Evolutionary conservation across 768 basidiomycete genomes (phyloP).

Genomic region (Astraeus odoratus): DNA sequence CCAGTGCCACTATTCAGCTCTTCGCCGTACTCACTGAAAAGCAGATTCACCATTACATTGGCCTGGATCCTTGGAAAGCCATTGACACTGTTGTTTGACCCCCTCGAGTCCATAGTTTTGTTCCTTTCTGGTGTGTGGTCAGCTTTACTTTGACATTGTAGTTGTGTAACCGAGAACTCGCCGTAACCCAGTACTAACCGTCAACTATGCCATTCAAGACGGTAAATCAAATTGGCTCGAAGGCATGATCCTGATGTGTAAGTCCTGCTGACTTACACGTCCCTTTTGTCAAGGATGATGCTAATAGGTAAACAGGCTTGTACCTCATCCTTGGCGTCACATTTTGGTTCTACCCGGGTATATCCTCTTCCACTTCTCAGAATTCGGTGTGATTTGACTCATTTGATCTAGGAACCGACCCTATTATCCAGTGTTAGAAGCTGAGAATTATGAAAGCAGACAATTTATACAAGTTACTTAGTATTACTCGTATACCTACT

Average conservation of each 20-base stretch:
- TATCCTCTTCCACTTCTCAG: conserved; percentile 5
- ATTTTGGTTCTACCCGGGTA: conserved; percentile 49
- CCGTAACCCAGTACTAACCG: conserved; percentile 54
- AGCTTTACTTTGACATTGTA: background rate
- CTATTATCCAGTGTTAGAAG: too few relatives aligned
- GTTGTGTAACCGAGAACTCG: background rate
- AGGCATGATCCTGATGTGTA: conserved; percentile 71
- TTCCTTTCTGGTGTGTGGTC: conserved; percentile 17
- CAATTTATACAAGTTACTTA: too few relatives aligned
- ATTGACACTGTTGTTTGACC: conserved; percentile 77
- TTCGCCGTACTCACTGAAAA: conserved; percentile 8
- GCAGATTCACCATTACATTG: conserved; percentile 65
- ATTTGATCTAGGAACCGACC: background rate
- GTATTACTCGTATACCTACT: too few relatives aligned
- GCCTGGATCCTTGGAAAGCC: conserved; percentile 81
- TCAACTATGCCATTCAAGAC: conserved; percentile 81
- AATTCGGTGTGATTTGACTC: background rate
- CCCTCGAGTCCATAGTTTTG: conserved; percentile 56
- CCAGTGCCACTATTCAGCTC: background rate
- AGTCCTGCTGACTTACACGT: conserved; percentile 8
- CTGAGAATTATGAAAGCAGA: too few relatives aligned
- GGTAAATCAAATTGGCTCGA: conserved; percentile 94
- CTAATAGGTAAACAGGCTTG: conserved; percentile 28
- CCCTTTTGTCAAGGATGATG: background rate
- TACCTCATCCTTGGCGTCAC: conserved; percentile 51